A percentile compares a stretch with the other conserved stretches of the same genome.
Conservation (phyloP, 441 rosid genomes). For the Adansonia gregorii region DNA sequence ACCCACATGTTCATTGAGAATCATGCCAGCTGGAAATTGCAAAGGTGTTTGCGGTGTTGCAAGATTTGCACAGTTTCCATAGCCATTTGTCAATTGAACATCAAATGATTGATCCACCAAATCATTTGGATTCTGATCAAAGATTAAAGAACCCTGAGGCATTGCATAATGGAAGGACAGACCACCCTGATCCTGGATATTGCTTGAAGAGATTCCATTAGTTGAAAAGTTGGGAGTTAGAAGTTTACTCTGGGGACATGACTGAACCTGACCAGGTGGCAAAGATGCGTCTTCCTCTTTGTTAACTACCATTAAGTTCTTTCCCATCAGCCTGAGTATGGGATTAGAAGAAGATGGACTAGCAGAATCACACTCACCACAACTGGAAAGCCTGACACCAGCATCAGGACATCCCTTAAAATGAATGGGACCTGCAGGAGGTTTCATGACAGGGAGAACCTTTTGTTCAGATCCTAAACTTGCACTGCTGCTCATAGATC, state of each 20-base stretch:
- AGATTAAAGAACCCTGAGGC: slow-evolving; percentile 38
- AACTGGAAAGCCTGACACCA: slow-evolving; percentile 39
- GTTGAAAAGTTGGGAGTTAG: slow-evolving; percentile 42
- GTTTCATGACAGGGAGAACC: slow-evolving; percentile 35
- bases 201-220: slow-evolving; percentile 33
- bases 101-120: slow-evolving; percentile 36
- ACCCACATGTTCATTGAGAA: slow-evolving; percentile 30
- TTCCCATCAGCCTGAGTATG: slow-evolving; percentile 91
- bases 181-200: slow-evolving; percentile 35
- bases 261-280: slow-evolving; percentile 43
- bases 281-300: slow-evolving; percentile 59
- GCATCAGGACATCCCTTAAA: slow-evolving; percentile 47
- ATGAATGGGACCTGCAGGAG: slow-evolving; percentile 36
- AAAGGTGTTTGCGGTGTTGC: slow-evolving; percentile 34
- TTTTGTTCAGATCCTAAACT: slow-evolving; percentile 44
- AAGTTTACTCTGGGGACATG: slow-evolving; percentile 34
- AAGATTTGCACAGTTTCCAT: slow-evolving; percentile 28
- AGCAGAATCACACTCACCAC: slow-evolving; percentile 41
- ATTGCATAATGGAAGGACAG: slow-evolving; percentile 32
- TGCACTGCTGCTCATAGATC: slow-evolving; percentile 37
- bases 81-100: slow-evolving; percentile 35
- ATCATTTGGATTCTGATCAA: slow-evolving; percentile 36
- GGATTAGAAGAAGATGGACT: slow-evolving; percentile 79
- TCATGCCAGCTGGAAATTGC: slow-evolving; percentile 38
- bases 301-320: slow-evolving; percentile 85